Base-by-base conservation (phyloP, 202 grass and related monocot genomes). In the Panicum hallii region DNA sequence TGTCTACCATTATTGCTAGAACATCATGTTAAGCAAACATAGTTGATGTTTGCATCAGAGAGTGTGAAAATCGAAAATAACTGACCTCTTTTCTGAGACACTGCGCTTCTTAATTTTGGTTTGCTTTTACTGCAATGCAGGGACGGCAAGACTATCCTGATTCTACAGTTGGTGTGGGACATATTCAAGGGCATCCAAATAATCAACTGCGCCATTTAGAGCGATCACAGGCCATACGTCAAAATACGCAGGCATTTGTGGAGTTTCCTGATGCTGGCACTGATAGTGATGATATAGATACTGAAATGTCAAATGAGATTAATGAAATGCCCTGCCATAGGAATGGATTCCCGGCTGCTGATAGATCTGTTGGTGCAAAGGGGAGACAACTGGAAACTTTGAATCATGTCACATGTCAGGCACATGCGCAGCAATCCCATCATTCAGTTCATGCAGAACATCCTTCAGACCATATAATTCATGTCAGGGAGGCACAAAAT, bases 51-150 rank as follows among this genome's bases (percentile, higher is more conserved):
- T 73, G 23, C 26, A 50, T 34, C 26, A 26, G 8, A 73, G 70
- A 17, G 26, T 17, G 14, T 52, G 15, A 73, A 50, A 52, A 10
- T 34, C 0, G 1, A 12, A 48, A 49, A 49, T 30, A 13, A 14
- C 13, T 4, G 1, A 6, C 40, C 11, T 46, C 66, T 28, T 72
- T 30, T 32, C 22, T 32, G 23, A 50, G 3, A 52, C 8, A 72
- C 14, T 9, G 26, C 8, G 3, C 23, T 52, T 72, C 70, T 52
- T 72, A 72, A 9, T 57, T 42, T 42, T 13, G 19, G 2, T 72
- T 86, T 80, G 45, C 47, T 87, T 74, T 74, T 87, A 26, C 60
- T 87, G 47, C 22, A 60, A 45, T 26, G 17, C 69, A 81, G 78
- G 52, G 14, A 75, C 50, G 19, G 17, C 78, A 75, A 74, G 40